phyloP scores from a whole-genome alignment of 345 rosid genomes.

The Eucalyptus pauciflora region DNA sequence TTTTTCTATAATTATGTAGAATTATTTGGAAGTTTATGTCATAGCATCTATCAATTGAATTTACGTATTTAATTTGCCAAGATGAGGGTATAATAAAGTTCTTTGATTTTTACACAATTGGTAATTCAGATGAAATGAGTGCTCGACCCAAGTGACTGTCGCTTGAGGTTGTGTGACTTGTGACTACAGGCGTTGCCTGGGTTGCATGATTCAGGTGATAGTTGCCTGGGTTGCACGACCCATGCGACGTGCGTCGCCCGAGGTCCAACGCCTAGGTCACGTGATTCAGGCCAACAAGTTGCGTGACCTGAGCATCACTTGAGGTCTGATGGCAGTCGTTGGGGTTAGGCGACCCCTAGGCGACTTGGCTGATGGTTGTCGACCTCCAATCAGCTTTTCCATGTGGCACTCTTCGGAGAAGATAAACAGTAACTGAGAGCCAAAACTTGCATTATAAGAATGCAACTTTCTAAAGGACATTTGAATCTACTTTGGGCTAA shows the following conservation, averaged over 20 bases:
- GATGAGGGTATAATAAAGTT: no score
- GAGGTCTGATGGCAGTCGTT: accelerated
- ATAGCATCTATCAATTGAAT: no score
- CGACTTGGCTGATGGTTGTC: accelerated
- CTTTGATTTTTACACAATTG: no score
- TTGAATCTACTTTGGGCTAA: accelerated
- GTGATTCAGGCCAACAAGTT: accelerated
- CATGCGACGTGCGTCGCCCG: accelerated
- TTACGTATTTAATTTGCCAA: no score
- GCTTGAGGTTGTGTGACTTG: accelerated
- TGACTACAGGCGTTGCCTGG: accelerated
- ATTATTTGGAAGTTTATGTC: no score
- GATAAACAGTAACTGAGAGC: accelerated
- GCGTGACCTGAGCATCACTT: accelerated
- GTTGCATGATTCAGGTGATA: accelerated
- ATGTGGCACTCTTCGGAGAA: accelerated
- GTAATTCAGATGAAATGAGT: no score
- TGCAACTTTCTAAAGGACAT: no score
- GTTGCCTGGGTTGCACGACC: accelerated
- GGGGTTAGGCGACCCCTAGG: accelerated
- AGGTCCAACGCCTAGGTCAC: accelerated
- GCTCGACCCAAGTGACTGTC: no score
- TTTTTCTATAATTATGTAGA: no score
- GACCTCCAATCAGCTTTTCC: accelerated
- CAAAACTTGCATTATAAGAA: accelerated